Evolutionary conservation across 257 asterid species (phyloP), one percentile per base, ranked within the genome.

Genomic region (Solanum chiquidenum): DNA sequence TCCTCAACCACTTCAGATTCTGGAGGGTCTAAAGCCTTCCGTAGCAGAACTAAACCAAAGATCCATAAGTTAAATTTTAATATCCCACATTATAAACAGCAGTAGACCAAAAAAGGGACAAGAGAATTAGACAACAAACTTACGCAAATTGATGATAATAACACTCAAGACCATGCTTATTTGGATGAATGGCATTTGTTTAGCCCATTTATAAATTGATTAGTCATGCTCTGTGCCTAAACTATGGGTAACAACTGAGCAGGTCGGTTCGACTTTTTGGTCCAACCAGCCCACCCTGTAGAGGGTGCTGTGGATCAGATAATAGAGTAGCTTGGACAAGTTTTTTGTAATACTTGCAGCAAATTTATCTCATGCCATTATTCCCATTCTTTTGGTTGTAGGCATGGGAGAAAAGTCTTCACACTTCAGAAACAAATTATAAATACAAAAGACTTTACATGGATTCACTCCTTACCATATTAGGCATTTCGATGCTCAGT

Each of bases 1-100:
- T 94, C 98, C 84, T 95, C 94, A 90, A 97, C 91, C 92, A 92
- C 92, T 74, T 88, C 92, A 12, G 93, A 92, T 66, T 92, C 83
- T 35, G 99, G 99, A 86, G 99, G 95, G 91, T 97, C 99, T 95
- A 97, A 89, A 87, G 98, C 98, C 92, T 94, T 97, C 95, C 94
- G 98, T 87, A 97, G 89, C 90, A 97, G 88, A 66, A 91, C 99
- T 95, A 88, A 86, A 90, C 29, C 83, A 88, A 89, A 90, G 60
- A 69, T 27, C 80, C 14, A 85, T 12, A 88, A 84, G 83, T 88
- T 90, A 87, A 80, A 68, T 88, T 79, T 14, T 46, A 33, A 34
- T 46, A 46, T 80, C 64, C 58, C 85, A 80, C 84, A 77, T 77
- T 42, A n/a, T 25, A 40, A n/a, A 42, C 66, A 44, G 16, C 27